A percentile compares a stretch with the other conserved stretches of the same genome.
These are phyloP conservation scores for Corylus heterophylla DNA, from an alignment of 306 rosid genomes.

Conservation along the genomic window DNA sequence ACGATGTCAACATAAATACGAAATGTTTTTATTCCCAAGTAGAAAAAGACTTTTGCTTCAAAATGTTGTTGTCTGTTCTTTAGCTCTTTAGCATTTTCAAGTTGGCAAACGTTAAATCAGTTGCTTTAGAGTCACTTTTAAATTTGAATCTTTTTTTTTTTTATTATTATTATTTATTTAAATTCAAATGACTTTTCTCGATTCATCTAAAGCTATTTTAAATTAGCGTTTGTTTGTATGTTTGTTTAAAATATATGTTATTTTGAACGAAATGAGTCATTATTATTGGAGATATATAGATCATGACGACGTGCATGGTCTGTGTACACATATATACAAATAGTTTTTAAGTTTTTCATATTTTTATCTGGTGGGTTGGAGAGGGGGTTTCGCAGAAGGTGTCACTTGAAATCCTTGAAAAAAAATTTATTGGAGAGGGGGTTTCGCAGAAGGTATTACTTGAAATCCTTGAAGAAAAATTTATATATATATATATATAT, in stretches of 20 bases:
- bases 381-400: background rate
- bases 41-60: background rate
- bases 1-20: constrained; percentile 31
- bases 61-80: background rate
- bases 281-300: too few relatives aligned
- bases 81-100: background rate
- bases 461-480: too few relatives aligned
- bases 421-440: background rate
- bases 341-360: background rate
- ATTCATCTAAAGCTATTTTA: too few relatives aligned
- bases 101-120: background rate
- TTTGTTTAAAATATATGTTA: too few relatives aligned
- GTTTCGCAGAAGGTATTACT: background rate
- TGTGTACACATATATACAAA: background rate
- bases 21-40: background rate
- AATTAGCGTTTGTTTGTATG: too few relatives aligned
- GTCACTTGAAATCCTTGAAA: too few relatives aligned
- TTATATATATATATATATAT: too few relatives aligned
- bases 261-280: too few relatives aligned
- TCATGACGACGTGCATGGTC: background rate
- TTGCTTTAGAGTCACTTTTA: background rate
- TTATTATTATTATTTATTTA: too few relatives aligned
- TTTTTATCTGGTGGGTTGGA: background rate
- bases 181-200: too few relatives aligned
- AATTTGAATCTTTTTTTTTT: background rate